Conservation (phyloP, 257 asterid species). For the Cruciata laevipes region DNA sequence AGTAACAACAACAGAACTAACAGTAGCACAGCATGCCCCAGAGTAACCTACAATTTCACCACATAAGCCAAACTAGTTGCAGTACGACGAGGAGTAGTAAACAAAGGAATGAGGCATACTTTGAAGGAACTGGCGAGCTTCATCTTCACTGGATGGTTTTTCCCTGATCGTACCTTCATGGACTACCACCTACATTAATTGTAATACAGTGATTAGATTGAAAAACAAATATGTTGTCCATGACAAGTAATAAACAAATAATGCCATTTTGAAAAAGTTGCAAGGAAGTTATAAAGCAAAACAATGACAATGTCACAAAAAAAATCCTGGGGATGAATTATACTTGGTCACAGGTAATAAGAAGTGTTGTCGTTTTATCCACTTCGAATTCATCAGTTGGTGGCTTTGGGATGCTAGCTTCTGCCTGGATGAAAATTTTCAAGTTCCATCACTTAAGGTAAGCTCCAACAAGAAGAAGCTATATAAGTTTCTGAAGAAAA, state of each 20-base stretch:
- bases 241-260: background rate
- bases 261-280: background rate
- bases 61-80: slow-evolving; percentile 17
- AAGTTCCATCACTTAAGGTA: slow-evolving; percentile 27
- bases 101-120: slow-evolving; percentile 29
- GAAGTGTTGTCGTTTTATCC: slow-evolving; percentile 68
- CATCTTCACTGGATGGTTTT: slow-evolving; percentile 84
- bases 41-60: slow-evolving; percentile 53
- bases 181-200: slow-evolving; percentile 87
- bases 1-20: slow-evolving; percentile 83
- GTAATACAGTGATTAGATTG: slow-evolving; percentile 33
- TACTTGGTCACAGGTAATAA: slow-evolving; percentile 96
- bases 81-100: slow-evolving; percentile 7
- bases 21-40: slow-evolving; percentile 60
- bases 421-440: slow-evolving; percentile 49
- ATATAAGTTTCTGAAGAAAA: slow-evolving; percentile 17
- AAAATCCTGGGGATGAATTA: slow-evolving; percentile 25
- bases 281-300: background rate
- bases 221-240: slow-evolving; percentile 6
- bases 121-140: slow-evolving; percentile 76
- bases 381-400: slow-evolving; percentile 39
- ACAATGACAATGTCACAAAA: background rate
- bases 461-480: slow-evolving; percentile 24
- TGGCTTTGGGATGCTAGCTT: slow-evolving; percentile 57
- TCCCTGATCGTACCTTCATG: slow-evolving; percentile 88